Conservation (phyloP, 2,329 filamentous ascomycete genomes). For the Nigrospora sphaerica region DNA sequence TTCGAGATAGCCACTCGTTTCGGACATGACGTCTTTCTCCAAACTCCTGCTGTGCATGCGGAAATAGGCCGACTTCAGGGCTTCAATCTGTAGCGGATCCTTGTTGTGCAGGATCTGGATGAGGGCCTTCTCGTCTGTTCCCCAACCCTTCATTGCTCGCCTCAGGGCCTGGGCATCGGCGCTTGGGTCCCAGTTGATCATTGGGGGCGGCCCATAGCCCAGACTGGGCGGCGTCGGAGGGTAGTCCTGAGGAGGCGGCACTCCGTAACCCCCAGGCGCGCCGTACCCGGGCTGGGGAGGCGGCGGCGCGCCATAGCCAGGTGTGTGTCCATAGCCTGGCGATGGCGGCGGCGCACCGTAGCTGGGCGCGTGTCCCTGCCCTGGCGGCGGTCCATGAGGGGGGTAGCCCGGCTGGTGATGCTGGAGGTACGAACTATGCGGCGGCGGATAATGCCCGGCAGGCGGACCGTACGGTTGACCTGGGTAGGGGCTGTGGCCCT, state of each 20-base stretch:
- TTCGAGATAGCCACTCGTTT: conserved; percentile 69
- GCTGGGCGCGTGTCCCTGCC: conserved; percentile 7
- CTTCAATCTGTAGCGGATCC: conserved; percentile 70
- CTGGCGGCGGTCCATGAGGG: conserved; percentile 21
- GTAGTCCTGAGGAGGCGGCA: conserved; percentile 10
- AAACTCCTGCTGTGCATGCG: conserved; percentile 60
- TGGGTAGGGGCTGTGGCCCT: conserved; percentile 15
- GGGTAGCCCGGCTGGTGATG: conserved; percentile 13
- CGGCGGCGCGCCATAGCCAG: conserved; percentile 28
- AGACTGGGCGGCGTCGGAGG: conserved; percentile 59
- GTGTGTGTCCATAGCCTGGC: too few relatives aligned
- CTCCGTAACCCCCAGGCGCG: conserved; percentile 23
- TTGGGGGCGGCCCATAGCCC: conserved; percentile 68
- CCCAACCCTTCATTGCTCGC: conserved; percentile 87
- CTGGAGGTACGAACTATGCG: conserved; percentile 9
- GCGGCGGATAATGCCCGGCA: conserved; percentile 24
- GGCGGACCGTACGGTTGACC: conserved; percentile 22
- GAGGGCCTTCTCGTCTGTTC: conserved; percentile 75
- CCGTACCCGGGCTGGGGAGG: conserved; percentile 25
- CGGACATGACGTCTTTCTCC: conserved; percentile 67
- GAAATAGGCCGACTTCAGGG: conserved; percentile 61
- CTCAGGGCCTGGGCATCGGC: conserved; percentile 65
- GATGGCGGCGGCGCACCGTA: conserved; percentile 34
- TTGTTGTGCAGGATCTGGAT: conserved; percentile 64
- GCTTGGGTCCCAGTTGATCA: conserved; percentile 61